Percentiles rank a stretch among this genome's conserved stretches.
Evolutionary conservation across 805 yeast species (phyloP).

Genomic region (Ogataea paraovalis): DNA sequence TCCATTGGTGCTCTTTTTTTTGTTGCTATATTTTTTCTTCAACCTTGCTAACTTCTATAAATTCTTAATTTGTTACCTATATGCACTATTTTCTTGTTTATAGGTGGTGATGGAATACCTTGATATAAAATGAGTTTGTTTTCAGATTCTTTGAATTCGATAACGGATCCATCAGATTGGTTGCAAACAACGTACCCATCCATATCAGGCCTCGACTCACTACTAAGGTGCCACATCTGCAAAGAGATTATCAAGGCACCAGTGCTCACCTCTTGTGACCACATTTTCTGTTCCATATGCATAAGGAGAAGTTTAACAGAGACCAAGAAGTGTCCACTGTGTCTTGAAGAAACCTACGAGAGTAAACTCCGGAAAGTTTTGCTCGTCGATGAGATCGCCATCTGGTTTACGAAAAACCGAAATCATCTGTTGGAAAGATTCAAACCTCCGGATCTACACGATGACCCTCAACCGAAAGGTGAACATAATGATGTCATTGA

Average conservation of each 20-base stretch:
- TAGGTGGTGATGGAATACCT: too few species aligned
- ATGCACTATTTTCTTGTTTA: too few species aligned
- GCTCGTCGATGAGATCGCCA: constrained; percentile 66
- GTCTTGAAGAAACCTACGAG: constrained; percentile 66
- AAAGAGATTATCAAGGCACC: constrained; percentile 80
- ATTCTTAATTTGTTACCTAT: too few species aligned
- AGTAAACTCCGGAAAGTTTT: constrained; percentile 64
- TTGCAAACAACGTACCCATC: constrained; percentile 47
- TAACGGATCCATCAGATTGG: constrained; percentile 77
- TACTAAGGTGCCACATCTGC: constrained; percentile 81
- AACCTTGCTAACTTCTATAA: too few species aligned
- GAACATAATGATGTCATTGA: constrained; percentile 1
- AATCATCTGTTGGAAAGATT: constrained; percentile 34
- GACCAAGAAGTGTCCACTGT: constrained; percentile 69
- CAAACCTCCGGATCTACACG: constrained; percentile 7
- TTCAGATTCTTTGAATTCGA: constrained; percentile 22
- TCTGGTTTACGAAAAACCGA: constrained; percentile 46
- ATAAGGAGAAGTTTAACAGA: constrained; percentile 65
- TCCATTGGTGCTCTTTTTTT: background rate
- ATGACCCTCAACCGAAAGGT: background rate
- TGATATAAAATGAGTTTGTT: constrained; percentile 12
- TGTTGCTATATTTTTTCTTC: background rate
- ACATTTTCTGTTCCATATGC: constrained; percentile 85
- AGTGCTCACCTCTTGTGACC: constrained; percentile 79
- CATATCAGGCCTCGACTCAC: constrained; percentile 59